phyloP scores from a whole-genome alignment of 2,329 filamentous ascomycete genomes.

The Sporothrix humicola region DNA sequence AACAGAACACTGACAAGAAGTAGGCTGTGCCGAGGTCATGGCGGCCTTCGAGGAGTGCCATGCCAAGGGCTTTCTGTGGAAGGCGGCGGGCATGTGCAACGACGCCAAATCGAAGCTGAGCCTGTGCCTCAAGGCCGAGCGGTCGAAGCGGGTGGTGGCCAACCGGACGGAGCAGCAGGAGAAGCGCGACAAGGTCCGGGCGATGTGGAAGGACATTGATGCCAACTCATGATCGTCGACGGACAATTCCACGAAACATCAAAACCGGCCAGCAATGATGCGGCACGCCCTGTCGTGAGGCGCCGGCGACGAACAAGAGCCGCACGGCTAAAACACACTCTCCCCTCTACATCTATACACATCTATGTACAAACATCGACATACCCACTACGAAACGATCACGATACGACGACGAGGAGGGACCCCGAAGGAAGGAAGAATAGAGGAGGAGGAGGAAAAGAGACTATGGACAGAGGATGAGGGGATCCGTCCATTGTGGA shows the following conservation, averaged over 20 bases:
- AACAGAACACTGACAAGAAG: constrained; percentile 9
- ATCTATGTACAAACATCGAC: background rate
- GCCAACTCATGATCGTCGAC: constrained; percentile 58
- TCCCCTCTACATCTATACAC: background rate
- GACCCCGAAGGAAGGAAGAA: background rate
- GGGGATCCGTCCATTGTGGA: background rate
- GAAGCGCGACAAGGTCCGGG: constrained; percentile 75
- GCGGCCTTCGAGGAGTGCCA: constrained; percentile 94
- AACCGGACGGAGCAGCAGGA: constrained; percentile 75
- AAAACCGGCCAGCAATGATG: background rate
- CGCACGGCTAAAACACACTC: too few species aligned
- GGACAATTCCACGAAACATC: background rate
- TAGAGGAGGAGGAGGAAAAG: too few species aligned
- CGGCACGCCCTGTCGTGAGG: background rate
- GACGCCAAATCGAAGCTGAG: constrained; percentile 82
- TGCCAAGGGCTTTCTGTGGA: constrained; percentile 88
- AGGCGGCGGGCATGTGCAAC: constrained; percentile 89
- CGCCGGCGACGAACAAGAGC: background rate
- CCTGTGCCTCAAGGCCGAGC: constrained; percentile 80
- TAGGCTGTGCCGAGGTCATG: constrained; percentile 96
- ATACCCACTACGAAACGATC: background rate
- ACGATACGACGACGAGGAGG: background rate
- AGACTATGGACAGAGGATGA: too few species aligned
- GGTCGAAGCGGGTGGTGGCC: constrained; percentile 74
- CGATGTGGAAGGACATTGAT: constrained; percentile 79